A percentile compares a stretch with the other conserved stretches of the same genome.
Evolutionary conservation across 495 filamentous ascomycete species (phyloP).

Genomic region (Aspergillus taichungensis): DNA sequence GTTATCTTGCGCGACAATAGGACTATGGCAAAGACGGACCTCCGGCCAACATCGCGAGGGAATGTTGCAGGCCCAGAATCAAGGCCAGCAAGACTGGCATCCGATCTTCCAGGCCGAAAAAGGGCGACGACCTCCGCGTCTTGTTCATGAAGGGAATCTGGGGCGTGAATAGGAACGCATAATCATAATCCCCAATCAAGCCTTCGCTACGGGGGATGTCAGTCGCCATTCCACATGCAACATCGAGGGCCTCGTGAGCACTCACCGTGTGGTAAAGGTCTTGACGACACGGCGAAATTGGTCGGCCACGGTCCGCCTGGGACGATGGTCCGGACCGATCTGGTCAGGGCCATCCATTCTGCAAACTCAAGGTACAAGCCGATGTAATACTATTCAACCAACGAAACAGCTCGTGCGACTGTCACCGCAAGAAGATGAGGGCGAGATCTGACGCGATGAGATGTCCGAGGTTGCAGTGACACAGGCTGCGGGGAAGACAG

Average conservation of each 20-base stretch:
- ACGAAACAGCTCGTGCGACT: too few species aligned
- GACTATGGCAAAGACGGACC: slow-evolving; percentile 17
- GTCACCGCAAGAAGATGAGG: too few species aligned
- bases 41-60: slow-evolving; percentile 58
- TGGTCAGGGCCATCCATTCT: slow-evolving; percentile 42
- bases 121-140: slow-evolving; percentile 54
- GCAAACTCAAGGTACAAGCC: not conserved
- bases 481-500: too few species aligned
- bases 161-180: slow-evolving; percentile 67
- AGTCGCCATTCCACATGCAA: not conserved
- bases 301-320: slow-evolving; percentile 32
- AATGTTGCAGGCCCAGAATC: slow-evolving; percentile 63
- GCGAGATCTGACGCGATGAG: too few species aligned
- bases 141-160: slow-evolving; percentile 77
- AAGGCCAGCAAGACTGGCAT: slow-evolving; percentile 75
- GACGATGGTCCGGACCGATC: slow-evolving; percentile 39
- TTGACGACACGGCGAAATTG: slow-evolving; percentile 26
- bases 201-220: slow-evolving; percentile 51
- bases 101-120: slow-evolving; percentile 78
- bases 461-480: too few species aligned
- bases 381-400: not conserved
- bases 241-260: not conserved
- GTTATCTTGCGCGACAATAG: not conserved
- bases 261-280: slow-evolving; percentile 43
- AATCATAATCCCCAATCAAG: slow-evolving; percentile 79